These are phyloP conservation scores for Geranomyces michiganensis DNA, from an alignment of 192 early-diverging fungal species.

Conservation along the genomic window DNA sequence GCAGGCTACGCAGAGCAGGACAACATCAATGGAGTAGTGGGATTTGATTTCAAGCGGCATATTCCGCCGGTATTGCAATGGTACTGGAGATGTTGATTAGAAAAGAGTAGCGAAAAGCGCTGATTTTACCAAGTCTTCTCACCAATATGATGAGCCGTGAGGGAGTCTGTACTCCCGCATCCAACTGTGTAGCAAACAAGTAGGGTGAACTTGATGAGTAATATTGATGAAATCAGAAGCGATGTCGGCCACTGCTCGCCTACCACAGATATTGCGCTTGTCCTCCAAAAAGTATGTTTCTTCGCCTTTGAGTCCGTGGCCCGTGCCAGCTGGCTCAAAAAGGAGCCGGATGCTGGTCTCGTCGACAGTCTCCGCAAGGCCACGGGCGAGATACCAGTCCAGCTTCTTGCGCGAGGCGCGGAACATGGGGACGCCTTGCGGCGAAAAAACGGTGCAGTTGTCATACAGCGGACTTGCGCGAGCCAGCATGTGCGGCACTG, in stretches of 20 bases:
- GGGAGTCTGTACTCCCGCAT: neutral
- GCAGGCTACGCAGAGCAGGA: conserved; percentile 26
- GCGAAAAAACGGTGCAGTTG: conserved; percentile 26
- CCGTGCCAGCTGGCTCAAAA: conserved; percentile 27
- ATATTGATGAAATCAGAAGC: neutral
- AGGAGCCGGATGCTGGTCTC: conserved; percentile 14
- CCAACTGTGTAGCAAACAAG: neutral
- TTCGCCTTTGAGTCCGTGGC: neutral
- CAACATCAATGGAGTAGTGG: conserved; percentile 25
- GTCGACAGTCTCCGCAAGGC: neutral
- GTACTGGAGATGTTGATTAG: conserved; percentile 4
- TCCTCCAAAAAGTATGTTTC: conserved; percentile 31
- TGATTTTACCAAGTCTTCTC: too few relatives aligned
- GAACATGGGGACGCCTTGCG: conserved; percentile 8
- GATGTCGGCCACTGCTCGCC: neutral
- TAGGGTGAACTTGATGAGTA: neutral
- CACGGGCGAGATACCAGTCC: conserved; percentile 28
- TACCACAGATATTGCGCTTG: conserved; percentile 20
- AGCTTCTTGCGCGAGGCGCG: conserved; percentile 27
- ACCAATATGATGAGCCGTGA: conserved; percentile 27
- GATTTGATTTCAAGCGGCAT: conserved; percentile 26
- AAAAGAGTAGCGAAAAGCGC: neutral
- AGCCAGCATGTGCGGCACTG: neutral
- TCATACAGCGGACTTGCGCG: conserved; percentile 26
- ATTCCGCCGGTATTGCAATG: conserved; percentile 21